phyloP scores from a whole-genome alignment of 176 grass and related monocot species.

The Triticum aestivum region IWGSC_CS_RefSeq_v2.1 NC_057813.1:501915249-501915748 shows the following conservation, averaged over 20 bases:
- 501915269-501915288: no score
- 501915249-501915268: no score
- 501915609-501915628: not conserved
- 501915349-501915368: no score
- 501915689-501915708: constrained; percentile 24
- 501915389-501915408: no score
- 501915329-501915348: no score
- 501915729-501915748: constrained; percentile 1
- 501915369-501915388: no score
- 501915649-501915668: not conserved
- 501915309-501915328: no score
- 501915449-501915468: not conserved
- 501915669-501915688: not conserved
- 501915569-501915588: no score
- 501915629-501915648: not conserved
- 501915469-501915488: not conserved
- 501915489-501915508: not conserved
- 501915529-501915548: not conserved
- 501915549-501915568: not conserved
- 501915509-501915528: not conserved
- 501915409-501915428: no score
- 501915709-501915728: constrained; percentile 23
- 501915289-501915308: no score
- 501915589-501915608: not conserved
- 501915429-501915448: not conserved